Conservation (phyloP, 192 early-diverging fungal genomes). For the Allomyces javanicus region DNA sequence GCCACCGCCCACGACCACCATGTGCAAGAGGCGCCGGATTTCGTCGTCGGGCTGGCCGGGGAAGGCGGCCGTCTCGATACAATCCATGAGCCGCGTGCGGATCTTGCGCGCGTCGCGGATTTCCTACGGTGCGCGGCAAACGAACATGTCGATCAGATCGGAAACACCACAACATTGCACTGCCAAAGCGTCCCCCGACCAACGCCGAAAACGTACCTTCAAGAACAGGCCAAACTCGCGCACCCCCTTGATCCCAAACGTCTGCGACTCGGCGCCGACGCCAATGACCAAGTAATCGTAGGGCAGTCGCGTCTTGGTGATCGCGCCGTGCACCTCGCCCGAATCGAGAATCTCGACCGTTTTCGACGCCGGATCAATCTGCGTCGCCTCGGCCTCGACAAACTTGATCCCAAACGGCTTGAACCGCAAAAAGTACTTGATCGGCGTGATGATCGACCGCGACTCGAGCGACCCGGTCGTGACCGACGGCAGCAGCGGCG, state of each 20-base stretch:
- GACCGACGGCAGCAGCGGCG: constrained; percentile 45
- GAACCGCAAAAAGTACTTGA: constrained; percentile 69
- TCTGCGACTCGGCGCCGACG: constrained; percentile 57
- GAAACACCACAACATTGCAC: too few species aligned
- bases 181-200: too few species aligned
- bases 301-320: constrained; percentile 28
- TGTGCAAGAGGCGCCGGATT: constrained; percentile 50
- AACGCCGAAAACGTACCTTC: constrained; percentile 32
- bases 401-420: constrained; percentile 69
- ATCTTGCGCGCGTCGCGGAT: constrained; percentile 63
- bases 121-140: too few species aligned
- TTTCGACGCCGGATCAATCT: constrained; percentile 67
- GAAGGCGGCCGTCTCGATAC: constrained; percentile 47
- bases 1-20: constrained; percentile 57
- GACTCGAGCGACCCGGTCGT: constrained; percentile 80
- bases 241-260: constrained; percentile 61
- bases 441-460: constrained; percentile 67
- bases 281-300: constrained; percentile 65
- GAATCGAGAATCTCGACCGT: constrained; percentile 56
- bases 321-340: constrained; percentile 44
- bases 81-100: constrained; percentile 55
- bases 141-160: too few species aligned
- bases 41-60: constrained; percentile 50
- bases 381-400: constrained; percentile 73
- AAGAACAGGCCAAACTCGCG: constrained; percentile 54